Conservation (phyloP, 768 basidiomycete species). For the Russula olivacea region DNA sequence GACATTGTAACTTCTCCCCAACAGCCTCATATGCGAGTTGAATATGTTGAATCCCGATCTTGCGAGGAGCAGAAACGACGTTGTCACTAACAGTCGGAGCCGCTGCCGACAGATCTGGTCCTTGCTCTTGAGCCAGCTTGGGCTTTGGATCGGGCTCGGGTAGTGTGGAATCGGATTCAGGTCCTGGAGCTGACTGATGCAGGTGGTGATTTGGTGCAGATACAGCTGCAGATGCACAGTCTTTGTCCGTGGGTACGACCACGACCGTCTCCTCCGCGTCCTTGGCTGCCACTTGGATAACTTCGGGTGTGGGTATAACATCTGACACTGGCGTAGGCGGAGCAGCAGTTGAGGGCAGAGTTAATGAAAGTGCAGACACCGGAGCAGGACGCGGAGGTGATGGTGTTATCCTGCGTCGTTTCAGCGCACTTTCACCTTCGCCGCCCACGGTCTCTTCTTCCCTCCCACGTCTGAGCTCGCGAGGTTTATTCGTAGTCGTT, state of each 20-base stretch:
- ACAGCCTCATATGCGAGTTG: conserved; percentile 16
- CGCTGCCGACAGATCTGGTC: neutral
- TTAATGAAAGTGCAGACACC: neutral
- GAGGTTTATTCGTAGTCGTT: neutral
- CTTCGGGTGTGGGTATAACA: neutral
- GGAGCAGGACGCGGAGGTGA: neutral
- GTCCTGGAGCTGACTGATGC: neutral
- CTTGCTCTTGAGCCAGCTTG: neutral
- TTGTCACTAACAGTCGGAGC: neutral
- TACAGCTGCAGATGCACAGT: neutral
- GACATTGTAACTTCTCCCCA: conserved; percentile 14
- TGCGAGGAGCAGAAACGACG: neutral
- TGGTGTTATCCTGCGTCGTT: conserved; percentile 14
- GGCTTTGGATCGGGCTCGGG: neutral
- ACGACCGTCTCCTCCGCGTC: neutral
- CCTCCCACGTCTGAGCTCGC: conserved; percentile 6
- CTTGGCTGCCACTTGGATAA: neutral
- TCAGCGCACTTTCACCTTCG: neutral
- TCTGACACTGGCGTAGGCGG: neutral
- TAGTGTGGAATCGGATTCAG: neutral
- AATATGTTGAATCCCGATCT: conserved; percentile 22
- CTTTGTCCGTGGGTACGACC: neutral
- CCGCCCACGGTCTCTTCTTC: neutral
- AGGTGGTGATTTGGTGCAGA: neutral
- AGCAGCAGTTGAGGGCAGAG: neutral